These are phyloP conservation scores for Skeletonema potamos DNA, from an alignment of 108 stramenopile genomes.

Conservation along the genomic window DNA sequence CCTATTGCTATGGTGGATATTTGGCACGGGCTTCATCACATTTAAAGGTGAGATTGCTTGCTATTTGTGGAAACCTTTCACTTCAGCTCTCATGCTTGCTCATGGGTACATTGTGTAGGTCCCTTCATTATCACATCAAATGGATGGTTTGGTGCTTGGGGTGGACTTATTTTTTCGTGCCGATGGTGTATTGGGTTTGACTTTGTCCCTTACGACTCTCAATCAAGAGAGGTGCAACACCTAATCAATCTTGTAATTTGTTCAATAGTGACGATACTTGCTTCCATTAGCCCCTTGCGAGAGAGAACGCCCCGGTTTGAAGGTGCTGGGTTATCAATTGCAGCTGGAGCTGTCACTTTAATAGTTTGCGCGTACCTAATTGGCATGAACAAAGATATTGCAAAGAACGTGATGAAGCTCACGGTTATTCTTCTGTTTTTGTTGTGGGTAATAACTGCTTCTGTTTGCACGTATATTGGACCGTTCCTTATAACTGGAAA, in stretches of 20 bases:
- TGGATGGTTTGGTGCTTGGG: slow-evolving; percentile 49
- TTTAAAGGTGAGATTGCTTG: slow-evolving; percentile 30
- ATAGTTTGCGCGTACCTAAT: slow-evolving; percentile 22
- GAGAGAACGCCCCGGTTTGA: slow-evolving; percentile 1
- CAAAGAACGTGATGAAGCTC: slow-evolving; percentile 29
- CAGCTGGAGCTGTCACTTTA: slow-evolving; percentile 22
- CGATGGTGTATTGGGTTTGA: slow-evolving; percentile 38
- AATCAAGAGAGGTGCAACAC: slow-evolving; percentile 15
- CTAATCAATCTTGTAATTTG: slow-evolving; percentile 23
- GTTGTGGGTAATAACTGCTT: slow-evolving; percentile 22
- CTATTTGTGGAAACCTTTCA: neutral
- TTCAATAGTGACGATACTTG: slow-evolving; percentile 24
- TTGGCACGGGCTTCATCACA: slow-evolving; percentile 43
- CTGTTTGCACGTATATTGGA: slow-evolving; percentile 37
- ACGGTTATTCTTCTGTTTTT: slow-evolving; percentile 30
- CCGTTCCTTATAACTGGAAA: slow-evolving; percentile 31
- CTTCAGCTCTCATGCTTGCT: neutral
- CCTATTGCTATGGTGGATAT: slow-evolving; percentile 43
- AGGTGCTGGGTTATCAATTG: slow-evolving; percentile 40
- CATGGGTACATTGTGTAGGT: neutral
- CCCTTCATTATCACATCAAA: slow-evolving; percentile 35
- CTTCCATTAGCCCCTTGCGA: slow-evolving; percentile 31
- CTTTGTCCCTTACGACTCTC: slow-evolving; percentile 12
- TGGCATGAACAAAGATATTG: slow-evolving; percentile 18
- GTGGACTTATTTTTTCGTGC: slow-evolving; percentile 20